phyloP scores from a whole-genome alignment of 1,139 yeast genomes.

The Scheffersomyces segobiensis region DNA sequence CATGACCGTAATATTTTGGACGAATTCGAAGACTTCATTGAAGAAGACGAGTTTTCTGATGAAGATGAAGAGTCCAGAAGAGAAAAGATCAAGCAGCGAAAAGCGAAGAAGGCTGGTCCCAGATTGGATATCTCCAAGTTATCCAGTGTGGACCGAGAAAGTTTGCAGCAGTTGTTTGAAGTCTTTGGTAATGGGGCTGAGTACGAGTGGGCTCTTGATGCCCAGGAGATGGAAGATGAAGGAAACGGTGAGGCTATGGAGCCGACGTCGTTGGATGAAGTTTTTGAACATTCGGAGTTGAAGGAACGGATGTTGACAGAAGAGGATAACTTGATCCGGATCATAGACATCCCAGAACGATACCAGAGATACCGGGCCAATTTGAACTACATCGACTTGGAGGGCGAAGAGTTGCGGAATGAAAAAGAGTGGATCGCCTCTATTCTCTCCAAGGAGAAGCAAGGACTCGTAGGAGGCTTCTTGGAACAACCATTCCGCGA shows the following conservation, averaged over 20 bases:
- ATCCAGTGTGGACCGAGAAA: constrained; percentile 85
- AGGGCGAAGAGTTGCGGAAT: constrained; percentile 63
- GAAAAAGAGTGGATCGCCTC: constrained; percentile 82
- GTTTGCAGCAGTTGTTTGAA: constrained; percentile 88
- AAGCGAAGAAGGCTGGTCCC: constrained; percentile 38
- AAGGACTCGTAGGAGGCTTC: constrained; percentile 30
- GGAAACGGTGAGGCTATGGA: constrained; percentile 55
- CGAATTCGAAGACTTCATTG: constrained; percentile 95
- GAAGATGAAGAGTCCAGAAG: constrained; percentile 68
- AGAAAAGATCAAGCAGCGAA: constrained; percentile 40
- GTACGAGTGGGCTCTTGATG: constrained; percentile 96
- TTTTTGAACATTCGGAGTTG: constrained; percentile 92
- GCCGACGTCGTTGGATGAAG: constrained; percentile 75
- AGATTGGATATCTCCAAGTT: constrained; percentile 57
- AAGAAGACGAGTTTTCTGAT: constrained; percentile 93
- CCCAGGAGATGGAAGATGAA: constrained; percentile 71
- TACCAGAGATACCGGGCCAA: constrained; percentile 73
- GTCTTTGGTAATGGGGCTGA: constrained; percentile 97
- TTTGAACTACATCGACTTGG: constrained; percentile 65
- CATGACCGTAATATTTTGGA: constrained; percentile 53
- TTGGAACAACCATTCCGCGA: constrained; percentile 62
- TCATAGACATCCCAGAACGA: constrained; percentile 90
- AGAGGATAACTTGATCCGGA: constrained; percentile 84
- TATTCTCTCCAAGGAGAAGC: constrained; percentile 55
- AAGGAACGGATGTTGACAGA: constrained; percentile 90